Evolutionary conservation across 768 basidiomycete genomes (phyloP).

Genomic region (Pilatotrama ljubarskyi): DNA sequence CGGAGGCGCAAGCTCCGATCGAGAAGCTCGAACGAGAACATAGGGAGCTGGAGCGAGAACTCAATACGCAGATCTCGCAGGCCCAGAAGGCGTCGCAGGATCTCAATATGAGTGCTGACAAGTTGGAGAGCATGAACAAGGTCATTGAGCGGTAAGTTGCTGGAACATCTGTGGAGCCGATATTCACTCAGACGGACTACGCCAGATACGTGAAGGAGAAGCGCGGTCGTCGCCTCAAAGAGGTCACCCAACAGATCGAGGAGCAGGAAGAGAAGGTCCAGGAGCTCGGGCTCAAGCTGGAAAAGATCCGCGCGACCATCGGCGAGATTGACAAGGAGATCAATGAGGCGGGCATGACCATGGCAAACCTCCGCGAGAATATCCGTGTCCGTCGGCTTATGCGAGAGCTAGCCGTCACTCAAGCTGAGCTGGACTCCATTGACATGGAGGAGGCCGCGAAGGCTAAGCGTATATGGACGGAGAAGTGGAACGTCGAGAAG

Average conservation of each 20-base stretch:
- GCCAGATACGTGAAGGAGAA: constrained; percentile 74
- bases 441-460: constrained; percentile 88
- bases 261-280: constrained; percentile 47
- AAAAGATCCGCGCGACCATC: constrained; percentile 45
- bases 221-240: constrained; percentile 57
- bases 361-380: constrained; percentile 81
- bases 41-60: constrained; percentile 47
- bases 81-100: constrained; percentile 62
- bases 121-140: constrained; percentile 59
- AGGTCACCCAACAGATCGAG: constrained; percentile 57
- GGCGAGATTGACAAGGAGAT: constrained; percentile 74
- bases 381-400: constrained; percentile 70
- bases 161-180: not conserved
- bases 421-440: constrained; percentile 67
- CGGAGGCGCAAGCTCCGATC: constrained; percentile 64
- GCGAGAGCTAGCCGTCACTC: constrained; percentile 63
- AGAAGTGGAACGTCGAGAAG: constrained; percentile 72
- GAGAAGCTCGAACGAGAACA: constrained; percentile 59
- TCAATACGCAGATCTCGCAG: constrained; percentile 47
- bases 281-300: constrained; percentile 41
- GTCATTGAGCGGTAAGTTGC: constrained; percentile 59
- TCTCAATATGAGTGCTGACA: constrained; percentile 64
- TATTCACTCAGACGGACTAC: not conserved
- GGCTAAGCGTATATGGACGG: constrained; percentile 82
- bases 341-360: constrained; percentile 66